These are phyloP conservation scores for Sporopachydermia quercuum DNA, from an alignment of 805 yeast species.

Conservation along the genomic window DNA sequence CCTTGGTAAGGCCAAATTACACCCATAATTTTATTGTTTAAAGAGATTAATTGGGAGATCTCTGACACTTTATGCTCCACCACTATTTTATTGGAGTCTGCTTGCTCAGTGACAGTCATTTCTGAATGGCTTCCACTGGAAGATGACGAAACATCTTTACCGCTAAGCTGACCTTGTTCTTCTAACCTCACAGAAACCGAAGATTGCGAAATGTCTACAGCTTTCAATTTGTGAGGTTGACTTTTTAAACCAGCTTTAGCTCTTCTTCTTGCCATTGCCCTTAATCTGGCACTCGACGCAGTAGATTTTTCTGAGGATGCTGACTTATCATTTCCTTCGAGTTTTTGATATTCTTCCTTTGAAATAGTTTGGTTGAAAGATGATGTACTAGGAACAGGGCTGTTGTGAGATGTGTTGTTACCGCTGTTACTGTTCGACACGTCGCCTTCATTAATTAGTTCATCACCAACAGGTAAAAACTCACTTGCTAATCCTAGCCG, in stretches of 20 bases:
- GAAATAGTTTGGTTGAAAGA: conserved; percentile 8
- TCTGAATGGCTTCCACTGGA: background rate
- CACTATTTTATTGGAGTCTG: conserved; percentile 68
- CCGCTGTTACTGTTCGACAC: background rate
- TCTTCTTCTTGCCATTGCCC: conserved; percentile 88
- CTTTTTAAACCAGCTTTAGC: conserved; percentile 59
- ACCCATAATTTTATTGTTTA: conserved; percentile 57
- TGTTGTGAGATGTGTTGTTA: background rate
- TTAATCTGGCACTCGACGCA: conserved; percentile 57
- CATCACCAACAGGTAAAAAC: conserved; percentile 5
- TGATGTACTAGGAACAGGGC: background rate
- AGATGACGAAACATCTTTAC: background rate
- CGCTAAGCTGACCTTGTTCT: conserved; percentile 22
- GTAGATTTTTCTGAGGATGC: conserved; percentile 9
- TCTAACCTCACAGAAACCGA: conserved; percentile 44
- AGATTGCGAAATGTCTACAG: conserved; percentile 59
- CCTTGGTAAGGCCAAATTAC: conserved; percentile 93
- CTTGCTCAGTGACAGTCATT: conserved; percentile 59
- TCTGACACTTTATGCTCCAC: conserved; percentile 60
- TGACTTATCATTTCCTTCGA: conserved; percentile 5
- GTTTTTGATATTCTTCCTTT: conserved; percentile 5
- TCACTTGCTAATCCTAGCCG: conserved; percentile 25
- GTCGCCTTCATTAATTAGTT: conserved; percentile 9
- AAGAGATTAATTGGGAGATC: conserved; percentile 51
- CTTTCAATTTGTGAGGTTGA: conserved; percentile 26